These are phyloP conservation scores for Penicillium sp. DNA, from an alignment of 2,329 filamentous ascomycete genomes.

Conservation along the genomic window DNA sequence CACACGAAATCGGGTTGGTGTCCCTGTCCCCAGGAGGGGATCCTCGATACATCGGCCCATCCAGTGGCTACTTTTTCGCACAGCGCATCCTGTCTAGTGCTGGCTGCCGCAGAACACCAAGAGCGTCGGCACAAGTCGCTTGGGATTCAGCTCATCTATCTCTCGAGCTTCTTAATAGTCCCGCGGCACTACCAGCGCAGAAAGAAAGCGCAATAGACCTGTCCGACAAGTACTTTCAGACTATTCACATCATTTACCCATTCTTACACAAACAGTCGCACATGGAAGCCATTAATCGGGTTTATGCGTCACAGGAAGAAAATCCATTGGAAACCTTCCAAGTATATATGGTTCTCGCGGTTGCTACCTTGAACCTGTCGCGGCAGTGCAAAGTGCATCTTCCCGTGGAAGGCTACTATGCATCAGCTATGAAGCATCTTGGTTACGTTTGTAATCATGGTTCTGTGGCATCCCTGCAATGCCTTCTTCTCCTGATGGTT, in stretches of 20 bases:
- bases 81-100: constrained; percentile 53
- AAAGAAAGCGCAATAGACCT: constrained; percentile 49
- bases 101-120: constrained; percentile 28
- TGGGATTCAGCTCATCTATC: constrained; percentile 29
- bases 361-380: constrained; percentile 54
- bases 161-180: constrained; percentile 34
- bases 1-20: constrained; percentile 60
- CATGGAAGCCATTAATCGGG: constrained; percentile 37
- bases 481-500: constrained; percentile 48
- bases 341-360: constrained; percentile 59
- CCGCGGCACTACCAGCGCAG: constrained; percentile 32
- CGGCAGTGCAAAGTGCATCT: constrained; percentile 50
- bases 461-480: constrained; percentile 57
- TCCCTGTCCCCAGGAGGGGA: constrained; percentile 56
- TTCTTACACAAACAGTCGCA: constrained; percentile 55
- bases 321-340: constrained; percentile 51
- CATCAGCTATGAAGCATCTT: constrained; percentile 54
- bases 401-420: constrained; percentile 56
- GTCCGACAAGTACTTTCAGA: constrained; percentile 54
- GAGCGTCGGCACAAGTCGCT: constrained; percentile 4
- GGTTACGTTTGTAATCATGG: constrained; percentile 55
- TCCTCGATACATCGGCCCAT: constrained; percentile 59
- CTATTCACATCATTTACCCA: constrained; percentile 56
- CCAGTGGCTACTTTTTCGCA: constrained; percentile 60
- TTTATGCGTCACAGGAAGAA: constrained; percentile 38